Conservation (phyloP, 768 basidiomycete species). For the Hygrocybe punicea region DNA sequence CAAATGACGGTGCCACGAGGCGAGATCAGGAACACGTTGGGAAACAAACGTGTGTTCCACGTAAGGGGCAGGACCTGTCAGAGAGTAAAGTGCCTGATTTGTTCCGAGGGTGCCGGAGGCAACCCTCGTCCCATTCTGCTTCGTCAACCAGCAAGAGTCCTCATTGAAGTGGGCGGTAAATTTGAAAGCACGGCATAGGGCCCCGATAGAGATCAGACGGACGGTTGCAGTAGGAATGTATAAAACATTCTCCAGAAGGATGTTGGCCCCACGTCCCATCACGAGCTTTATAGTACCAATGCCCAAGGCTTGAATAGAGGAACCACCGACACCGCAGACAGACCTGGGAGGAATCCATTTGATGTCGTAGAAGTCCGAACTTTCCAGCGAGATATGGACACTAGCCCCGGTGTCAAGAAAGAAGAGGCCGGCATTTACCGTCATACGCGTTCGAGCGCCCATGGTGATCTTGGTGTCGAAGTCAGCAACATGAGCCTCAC, state of each 20-base stretch:
- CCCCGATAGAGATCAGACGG: slow-evolving; percentile 17
- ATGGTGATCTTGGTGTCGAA: slow-evolving; percentile 1
- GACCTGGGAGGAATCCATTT: slow-evolving; percentile 6
- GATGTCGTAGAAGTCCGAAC: slow-evolving; percentile 13
- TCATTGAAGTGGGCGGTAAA: slow-evolving; percentile 5
- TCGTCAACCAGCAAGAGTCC: not conserved
- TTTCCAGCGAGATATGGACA: slow-evolving; percentile 14
- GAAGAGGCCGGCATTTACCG: slow-evolving; percentile 1
- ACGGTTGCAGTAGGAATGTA: slow-evolving; percentile 6
- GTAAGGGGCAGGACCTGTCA: not conserved
- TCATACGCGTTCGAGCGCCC: not conserved
- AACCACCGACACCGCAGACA: slow-evolving; percentile 16
- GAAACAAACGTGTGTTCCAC: slow-evolving; percentile 6
- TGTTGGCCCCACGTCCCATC: slow-evolving; percentile 2
- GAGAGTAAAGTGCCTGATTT: slow-evolving; percentile 5
- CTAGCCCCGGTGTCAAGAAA: slow-evolving; percentile 10
- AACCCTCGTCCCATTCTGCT: slow-evolving; percentile 1
- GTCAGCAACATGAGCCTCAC: not conserved
- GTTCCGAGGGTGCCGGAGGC: slow-evolving; percentile 5
- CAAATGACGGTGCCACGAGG: slow-evolving; percentile 18
- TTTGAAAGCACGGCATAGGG: slow-evolving; percentile 3
- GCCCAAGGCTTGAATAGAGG: slow-evolving; percentile 14
- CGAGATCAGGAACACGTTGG: slow-evolving; percentile 2
- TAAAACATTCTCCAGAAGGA: slow-evolving; percentile 10
- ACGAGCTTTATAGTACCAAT: slow-evolving; percentile 18